Percentiles rank a stretch among this genome's conserved stretches.
These are phyloP conservation scores for Lecanicillium sp. DNA, from an alignment of 2,329 filamentous ascomycete species.

Conservation along the genomic window DNA sequence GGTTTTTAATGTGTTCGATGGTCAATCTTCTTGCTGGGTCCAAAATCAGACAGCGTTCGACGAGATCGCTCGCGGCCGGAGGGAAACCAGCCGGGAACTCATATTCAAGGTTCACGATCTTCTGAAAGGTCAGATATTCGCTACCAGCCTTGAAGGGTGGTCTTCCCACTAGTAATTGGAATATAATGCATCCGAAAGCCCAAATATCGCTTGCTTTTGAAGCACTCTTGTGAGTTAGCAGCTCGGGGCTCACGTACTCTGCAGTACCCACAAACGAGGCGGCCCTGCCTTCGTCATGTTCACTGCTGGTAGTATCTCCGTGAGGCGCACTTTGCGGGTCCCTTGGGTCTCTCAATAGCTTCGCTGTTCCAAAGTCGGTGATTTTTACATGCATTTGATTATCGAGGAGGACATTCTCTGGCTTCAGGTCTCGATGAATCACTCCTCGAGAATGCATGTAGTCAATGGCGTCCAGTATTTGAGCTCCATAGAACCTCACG, in stretches of 20 bases:
- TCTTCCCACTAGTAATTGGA: constrained; percentile 89
- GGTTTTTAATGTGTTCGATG: constrained; percentile 94
- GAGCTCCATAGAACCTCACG: constrained; percentile 86
- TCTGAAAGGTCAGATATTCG: constrained; percentile 96
- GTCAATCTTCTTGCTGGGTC: constrained; percentile 80
- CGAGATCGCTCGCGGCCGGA: constrained; percentile 74
- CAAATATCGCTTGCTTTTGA: constrained; percentile 97
- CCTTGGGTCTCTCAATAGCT: constrained; percentile 56
- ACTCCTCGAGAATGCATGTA: constrained; percentile 97
- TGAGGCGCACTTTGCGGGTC: constrained; percentile 30
- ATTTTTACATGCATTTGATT: constrained; percentile 98
- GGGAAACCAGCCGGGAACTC: constrained; percentile 89
- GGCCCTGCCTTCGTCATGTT: constrained; percentile 63
- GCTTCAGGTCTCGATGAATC: constrained; percentile 94
- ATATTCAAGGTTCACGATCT: constrained; percentile 92
- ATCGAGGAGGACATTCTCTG: constrained; percentile 92
- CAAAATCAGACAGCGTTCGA: constrained; percentile 83
- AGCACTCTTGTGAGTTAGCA: constrained; percentile 93
- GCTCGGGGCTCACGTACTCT: constrained; percentile 94
- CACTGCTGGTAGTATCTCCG: constrained; percentile 30
- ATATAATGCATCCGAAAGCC: constrained; percentile 98
- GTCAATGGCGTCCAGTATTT: constrained; percentile 92
- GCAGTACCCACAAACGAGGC: constrained; percentile 96
- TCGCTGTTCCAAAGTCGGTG: constrained; percentile 98
- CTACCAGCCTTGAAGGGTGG: constrained; percentile 95